Conservation (phyloP, 2,329 filamentous ascomycete genomes). For the Trichoderma semiorbis region DNA sequence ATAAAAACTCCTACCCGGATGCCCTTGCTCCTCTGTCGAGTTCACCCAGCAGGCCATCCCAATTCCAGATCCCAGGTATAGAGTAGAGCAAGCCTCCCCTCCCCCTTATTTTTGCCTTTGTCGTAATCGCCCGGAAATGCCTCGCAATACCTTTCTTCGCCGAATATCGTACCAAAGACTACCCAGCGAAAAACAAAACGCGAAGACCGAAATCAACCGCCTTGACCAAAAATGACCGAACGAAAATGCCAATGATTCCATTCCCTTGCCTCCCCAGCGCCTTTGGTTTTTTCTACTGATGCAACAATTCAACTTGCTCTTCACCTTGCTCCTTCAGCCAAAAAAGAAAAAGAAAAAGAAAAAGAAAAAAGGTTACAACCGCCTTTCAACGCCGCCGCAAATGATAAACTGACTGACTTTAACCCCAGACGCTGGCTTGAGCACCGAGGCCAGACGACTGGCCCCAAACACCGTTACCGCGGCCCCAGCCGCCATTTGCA, state of each 20-base stretch:
- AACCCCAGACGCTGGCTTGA: slow-evolving; percentile 94
- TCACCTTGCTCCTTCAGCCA: not conserved
- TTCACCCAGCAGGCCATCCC: slow-evolving; percentile 17
- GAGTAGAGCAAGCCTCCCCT: slow-evolving; percentile 20
- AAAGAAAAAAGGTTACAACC: not conserved
- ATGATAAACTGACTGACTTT: slow-evolving; percentile 27
- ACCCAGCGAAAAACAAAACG: slow-evolving; percentile 17
- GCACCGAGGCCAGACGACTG: slow-evolving; percentile 76
- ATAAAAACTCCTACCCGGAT: slow-evolving; percentile 22
- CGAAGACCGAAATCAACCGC: slow-evolving; percentile 21
- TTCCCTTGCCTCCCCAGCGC: slow-evolving; percentile 25
- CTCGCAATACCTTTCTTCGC: slow-evolving; percentile 19
- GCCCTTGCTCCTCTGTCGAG: slow-evolving; percentile 18
- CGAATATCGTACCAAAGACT: slow-evolving; percentile 16
- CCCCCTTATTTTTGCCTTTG: slow-evolving; percentile 18
- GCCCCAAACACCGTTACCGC: slow-evolving; percentile 80
- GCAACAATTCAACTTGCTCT: slow-evolving; percentile 21
- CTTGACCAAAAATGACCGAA: slow-evolving; percentile 24
- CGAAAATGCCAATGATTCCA: slow-evolving; percentile 24
- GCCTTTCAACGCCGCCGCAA: slow-evolving; percentile 3
- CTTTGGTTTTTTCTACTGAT: slow-evolving; percentile 24
- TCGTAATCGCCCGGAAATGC: slow-evolving; percentile 24
- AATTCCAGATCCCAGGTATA: slow-evolving; percentile 24
- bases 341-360: not conserved
- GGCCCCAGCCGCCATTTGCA: slow-evolving; percentile 84